phyloP scores from a whole-genome alignment of 257 asterid species.

The Cynanchum wilfordii region DNA sequence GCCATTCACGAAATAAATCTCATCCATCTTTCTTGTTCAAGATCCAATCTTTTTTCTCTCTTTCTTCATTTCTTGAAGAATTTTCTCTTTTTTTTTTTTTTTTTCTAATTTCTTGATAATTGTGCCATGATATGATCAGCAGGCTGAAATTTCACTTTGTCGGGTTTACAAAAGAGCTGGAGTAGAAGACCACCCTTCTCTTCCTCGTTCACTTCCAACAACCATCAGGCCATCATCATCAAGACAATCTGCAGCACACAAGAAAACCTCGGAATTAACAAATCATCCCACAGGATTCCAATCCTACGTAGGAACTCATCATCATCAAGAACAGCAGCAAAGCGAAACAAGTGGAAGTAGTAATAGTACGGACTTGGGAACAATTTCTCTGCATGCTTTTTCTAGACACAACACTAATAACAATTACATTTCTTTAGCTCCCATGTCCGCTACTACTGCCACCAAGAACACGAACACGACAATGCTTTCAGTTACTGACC shows the following conservation, averaged over 20 bases:
- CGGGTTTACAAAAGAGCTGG: conserved; percentile 92
- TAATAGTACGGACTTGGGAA: conserved; percentile 39
- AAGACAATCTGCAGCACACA: background rate
- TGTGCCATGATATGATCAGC: conserved; percentile 6
- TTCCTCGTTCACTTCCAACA: conserved; percentile 59
- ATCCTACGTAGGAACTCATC: conserved; percentile 18
- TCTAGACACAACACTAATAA: conserved; percentile 25
- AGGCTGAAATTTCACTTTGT: conserved; percentile 94
- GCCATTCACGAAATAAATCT: background rate
- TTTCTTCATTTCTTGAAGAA: background rate
- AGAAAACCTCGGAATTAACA: conserved; percentile 5
- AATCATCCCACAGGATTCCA: conserved; percentile 13
- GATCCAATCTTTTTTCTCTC: background rate
- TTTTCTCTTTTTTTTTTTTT: too few relatives aligned
- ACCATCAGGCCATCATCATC: conserved; percentile 30
- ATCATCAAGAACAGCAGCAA: conserved; percentile 6
- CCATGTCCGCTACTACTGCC: conserved; percentile 4
- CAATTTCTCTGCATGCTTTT: conserved; percentile 34
- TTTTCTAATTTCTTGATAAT: too few relatives aligned
- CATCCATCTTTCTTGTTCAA: background rate
- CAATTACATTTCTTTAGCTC: conserved; percentile 29
- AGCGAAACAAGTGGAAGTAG: conserved; percentile 54
- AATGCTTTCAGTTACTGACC: conserved; percentile 13
- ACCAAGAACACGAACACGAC: background rate
- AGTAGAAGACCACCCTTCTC: conserved; percentile 80